These are phyloP conservation scores for Pythium folliculosum DNA, from an alignment of 352 stramenopile species.

Conservation along the genomic window DNA sequence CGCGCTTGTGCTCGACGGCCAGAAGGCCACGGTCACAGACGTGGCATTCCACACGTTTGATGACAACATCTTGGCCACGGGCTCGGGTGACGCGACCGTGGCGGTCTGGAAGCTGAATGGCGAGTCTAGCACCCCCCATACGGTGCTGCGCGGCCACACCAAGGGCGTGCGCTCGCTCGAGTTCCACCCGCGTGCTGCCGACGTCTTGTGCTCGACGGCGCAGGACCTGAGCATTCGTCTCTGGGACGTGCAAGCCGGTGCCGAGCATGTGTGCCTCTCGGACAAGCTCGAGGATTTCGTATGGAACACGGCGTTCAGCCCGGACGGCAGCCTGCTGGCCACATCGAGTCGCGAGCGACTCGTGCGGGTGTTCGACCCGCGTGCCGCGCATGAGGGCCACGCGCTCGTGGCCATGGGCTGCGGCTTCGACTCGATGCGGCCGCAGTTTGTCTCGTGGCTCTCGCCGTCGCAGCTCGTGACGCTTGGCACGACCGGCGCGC, in stretches of 20 bases:
- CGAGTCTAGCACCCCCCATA: neutral
- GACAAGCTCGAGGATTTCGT: slow-evolving; percentile 72
- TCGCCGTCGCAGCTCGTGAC: slow-evolving; percentile 42
- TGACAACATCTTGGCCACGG: slow-evolving; percentile 53
- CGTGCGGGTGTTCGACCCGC: slow-evolving; percentile 75
- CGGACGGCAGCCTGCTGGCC: slow-evolving; percentile 60
- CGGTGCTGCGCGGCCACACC: slow-evolving; percentile 43
- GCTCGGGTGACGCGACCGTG: slow-evolving; percentile 57
- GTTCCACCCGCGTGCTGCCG: slow-evolving; percentile 66
- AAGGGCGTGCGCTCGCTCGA: slow-evolving; percentile 55
- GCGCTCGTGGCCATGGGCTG: slow-evolving; percentile 65
- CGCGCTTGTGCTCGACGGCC: slow-evolving; percentile 56
- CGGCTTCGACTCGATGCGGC: slow-evolving; percentile 64
- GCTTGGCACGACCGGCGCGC: slow-evolving; percentile 48
- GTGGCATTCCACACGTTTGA: slow-evolving; percentile 69
- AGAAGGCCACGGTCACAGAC: slow-evolving; percentile 64
- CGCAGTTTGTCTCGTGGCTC: slow-evolving; percentile 71
- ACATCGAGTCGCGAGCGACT: slow-evolving; percentile 73
- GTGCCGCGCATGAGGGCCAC: slow-evolving; percentile 34
- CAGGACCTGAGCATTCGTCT: slow-evolving; percentile 66
- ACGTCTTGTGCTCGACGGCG: slow-evolving; percentile 62
- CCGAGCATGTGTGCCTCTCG: slow-evolving; percentile 43
- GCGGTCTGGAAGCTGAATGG: slow-evolving; percentile 58
- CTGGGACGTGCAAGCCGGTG: slow-evolving; percentile 69
- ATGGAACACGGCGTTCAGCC: slow-evolving; percentile 76